A percentile compares a stretch with the other conserved stretches of the same genome.
These are phyloP conservation scores for Benincasa hispida DNA, from an alignment of 306 rosid species.

Conservation along the genomic window DNA sequence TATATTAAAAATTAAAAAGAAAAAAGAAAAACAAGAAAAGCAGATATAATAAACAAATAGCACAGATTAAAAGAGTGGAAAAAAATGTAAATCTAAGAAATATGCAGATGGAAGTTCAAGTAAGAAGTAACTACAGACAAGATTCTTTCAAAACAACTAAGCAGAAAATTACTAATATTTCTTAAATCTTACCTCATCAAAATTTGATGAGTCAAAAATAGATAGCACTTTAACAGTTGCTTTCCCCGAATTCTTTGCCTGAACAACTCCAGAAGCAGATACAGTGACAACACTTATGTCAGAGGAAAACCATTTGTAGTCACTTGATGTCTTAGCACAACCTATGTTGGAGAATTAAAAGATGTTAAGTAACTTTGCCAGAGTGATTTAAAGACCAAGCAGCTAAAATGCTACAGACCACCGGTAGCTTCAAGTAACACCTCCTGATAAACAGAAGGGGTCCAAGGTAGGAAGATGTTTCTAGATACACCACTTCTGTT, in stretches of 20 bases:
- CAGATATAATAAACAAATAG: background rate
- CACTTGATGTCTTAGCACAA: constrained; percentile 61
- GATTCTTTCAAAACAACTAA: background rate
- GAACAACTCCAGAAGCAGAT: constrained; percentile 72
- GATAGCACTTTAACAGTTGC: constrained; percentile 73
- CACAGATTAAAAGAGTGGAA: background rate
- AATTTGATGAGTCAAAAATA: constrained; percentile 52
- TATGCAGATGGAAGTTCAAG: background rate
- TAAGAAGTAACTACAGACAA: background rate
- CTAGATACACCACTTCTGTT: constrained; percentile 21
- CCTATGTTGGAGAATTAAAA: constrained; percentile 32
- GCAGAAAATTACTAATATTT: background rate
- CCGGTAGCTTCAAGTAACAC: constrained; percentile 63
- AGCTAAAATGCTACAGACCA: constrained; percentile 43
- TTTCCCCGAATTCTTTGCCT: constrained; percentile 82
- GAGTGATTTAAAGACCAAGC: constrained; percentile 17
- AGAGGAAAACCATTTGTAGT: constrained; percentile 80
- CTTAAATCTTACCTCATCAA: constrained; percentile 61
- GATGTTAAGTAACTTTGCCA: constrained; percentile 11
- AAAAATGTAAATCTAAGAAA: background rate
- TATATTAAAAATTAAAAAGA: too few relatives aligned
- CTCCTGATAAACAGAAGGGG: constrained; percentile 72
- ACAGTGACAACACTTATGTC: constrained; percentile 52
- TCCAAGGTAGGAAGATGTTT: constrained; percentile 74
- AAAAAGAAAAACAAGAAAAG: background rate